Evolutionary conservation across 805 yeast genomes (phyloP).

Genomic region (Teunomyces barrocoloradensis): DNA sequence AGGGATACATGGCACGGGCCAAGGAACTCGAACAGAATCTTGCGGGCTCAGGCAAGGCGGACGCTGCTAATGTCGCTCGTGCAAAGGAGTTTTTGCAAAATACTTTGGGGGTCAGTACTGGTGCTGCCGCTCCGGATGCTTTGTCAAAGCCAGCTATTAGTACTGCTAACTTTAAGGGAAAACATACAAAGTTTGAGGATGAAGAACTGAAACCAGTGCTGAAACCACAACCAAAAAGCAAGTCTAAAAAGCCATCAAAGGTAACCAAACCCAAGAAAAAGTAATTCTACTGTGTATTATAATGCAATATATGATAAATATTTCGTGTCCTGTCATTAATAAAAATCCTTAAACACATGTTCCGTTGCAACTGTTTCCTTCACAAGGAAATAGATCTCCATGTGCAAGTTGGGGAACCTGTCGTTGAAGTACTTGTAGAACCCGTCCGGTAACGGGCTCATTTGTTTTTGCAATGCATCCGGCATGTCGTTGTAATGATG

Average conservation of each 20-base stretch:
- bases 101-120: constrained; percentile 37
- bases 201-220: background rate
- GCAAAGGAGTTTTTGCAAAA: constrained; percentile 47
- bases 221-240: background rate
- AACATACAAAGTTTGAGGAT: constrained; percentile 49
- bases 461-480: constrained; percentile 52
- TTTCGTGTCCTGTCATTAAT: constrained; percentile 12
- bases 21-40: constrained; percentile 34
- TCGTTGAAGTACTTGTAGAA: constrained; percentile 72
- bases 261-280: constrained; percentile 5
- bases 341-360: constrained; percentile 49
- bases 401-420: constrained; percentile 74
- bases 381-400: constrained; percentile 69
- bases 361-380: constrained; percentile 59
- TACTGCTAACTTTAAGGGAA: constrained; percentile 49
- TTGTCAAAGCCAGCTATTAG: constrained; percentile 51
- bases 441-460: constrained; percentile 83
- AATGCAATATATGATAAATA: background rate
- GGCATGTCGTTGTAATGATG: constrained; percentile 95
- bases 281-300: constrained; percentile 3
- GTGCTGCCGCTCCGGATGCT: constrained; percentile 26
- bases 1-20: constrained; percentile 61
- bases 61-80: constrained; percentile 27
- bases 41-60: constrained; percentile 16
- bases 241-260: background rate